Percentiles rank a stretch among this genome's conserved stretches.
These are phyloP conservation scores for Rhizophagus clarus DNA, from an alignment of 192 early-diverging fungal genomes.

Conservation along the genomic window DNA sequence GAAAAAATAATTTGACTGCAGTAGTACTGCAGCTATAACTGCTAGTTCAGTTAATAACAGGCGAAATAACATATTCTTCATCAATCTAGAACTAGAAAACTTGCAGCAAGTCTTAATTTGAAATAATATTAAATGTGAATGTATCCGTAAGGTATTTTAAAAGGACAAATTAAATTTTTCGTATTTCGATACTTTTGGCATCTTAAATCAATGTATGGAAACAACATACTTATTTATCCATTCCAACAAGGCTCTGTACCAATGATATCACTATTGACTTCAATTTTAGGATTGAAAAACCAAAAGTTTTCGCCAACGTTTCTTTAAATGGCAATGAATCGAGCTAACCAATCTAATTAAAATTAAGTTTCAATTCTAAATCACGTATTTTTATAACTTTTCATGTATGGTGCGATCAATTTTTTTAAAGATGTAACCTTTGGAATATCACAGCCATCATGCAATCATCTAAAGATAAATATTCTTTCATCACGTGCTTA, in stretches of 20 bases:
- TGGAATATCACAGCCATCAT: conserved; percentile 23
- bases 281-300: neutral
- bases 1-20: too few species aligned
- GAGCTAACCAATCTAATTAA: conserved; percentile 20
- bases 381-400: conserved; percentile 26
- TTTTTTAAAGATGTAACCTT: conserved; percentile 18
- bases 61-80: conserved; percentile 17
- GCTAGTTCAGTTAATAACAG: conserved; percentile 28
- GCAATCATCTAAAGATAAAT: conserved; percentile 17
- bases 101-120: conserved; percentile 18
- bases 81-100: conserved; percentile 26
- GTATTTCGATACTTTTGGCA: neutral
- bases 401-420: conserved; percentile 9
- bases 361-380: conserved; percentile 18
- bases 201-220: neutral
- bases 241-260: neutral
- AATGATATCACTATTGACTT: too few species aligned
- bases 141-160: conserved; percentile 2
- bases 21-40: neutral
- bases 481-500: conserved; percentile 27
- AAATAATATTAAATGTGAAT: neutral
- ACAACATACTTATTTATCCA: conserved; percentile 4
- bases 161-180: neutral
- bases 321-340: conserved; percentile 19
- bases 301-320: conserved; percentile 20